Evolutionary conservation across 345 rosid species (phyloP), one percentile per base, ranked within the genome.

Genomic region (Salix udensis): DNA sequence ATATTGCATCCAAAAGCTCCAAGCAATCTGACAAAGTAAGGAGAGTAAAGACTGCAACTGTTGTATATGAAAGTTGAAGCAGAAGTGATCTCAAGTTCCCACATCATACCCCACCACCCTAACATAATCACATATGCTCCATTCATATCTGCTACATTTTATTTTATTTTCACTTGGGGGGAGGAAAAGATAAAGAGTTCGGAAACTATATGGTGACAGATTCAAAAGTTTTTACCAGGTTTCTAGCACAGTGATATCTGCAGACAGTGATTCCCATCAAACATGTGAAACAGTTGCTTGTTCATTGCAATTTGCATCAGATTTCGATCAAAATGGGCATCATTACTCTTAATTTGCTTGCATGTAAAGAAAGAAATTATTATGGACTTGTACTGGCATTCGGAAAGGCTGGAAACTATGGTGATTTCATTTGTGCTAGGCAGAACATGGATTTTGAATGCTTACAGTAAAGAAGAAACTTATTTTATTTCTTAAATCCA

Each of bases 1-100:
- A 48, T 74, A 73, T 73, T 67, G 65, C 74, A 71, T 42, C 61
- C 62, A 62, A 58, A 80, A 66, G 46, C n/a, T 60, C 67, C 46
- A 31, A 70, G 65, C 53, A 76, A 55, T 68, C 44, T 67, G 72
- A 48, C 74, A 74, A 62, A 52, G 19, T 50, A 65, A 15, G 55
- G 70, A 28, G 70, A 23, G 65, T 46, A 28, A 55, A 65, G 62
- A 30, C 65, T 53, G 65, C 62, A 26, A 58, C 53, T 71, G 39
- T 14, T 8, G 24, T 53, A 21, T 3, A 36, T 36, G 75, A 60
- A 77, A 40, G 61, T 55, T 77, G 55, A 46, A 39, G 46, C 24
- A 30, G 67, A 46, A 28, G 46, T 36, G 28, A 3, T 62, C 53
- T 58, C 69, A 60, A n/a, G 58, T 40, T 16, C 34, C 16, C 48